Conservation (phyloP, 768 basidiomycete species). For the Pleurotus eryngii region DNA sequence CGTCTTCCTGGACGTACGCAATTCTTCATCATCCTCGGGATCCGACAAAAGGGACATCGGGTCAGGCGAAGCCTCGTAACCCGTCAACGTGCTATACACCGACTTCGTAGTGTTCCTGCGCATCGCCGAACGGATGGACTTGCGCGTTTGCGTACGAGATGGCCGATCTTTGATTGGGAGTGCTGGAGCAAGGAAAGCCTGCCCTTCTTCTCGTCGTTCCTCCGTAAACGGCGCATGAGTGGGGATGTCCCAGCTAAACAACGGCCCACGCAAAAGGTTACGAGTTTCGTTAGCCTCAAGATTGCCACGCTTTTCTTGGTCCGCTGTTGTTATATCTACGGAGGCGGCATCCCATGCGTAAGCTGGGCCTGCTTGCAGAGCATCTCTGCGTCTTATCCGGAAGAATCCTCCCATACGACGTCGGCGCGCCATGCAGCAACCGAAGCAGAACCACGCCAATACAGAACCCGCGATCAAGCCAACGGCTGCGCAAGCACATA, state of each 20-base stretch:
- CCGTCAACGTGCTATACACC: slow-evolving; percentile 13
- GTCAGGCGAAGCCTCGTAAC: slow-evolving; percentile 16
- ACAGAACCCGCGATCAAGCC: slow-evolving; percentile 28
- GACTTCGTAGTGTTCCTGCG: slow-evolving; percentile 6
- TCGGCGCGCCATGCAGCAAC: slow-evolving; percentile 22
- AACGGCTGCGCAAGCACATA: slow-evolving; percentile 28
- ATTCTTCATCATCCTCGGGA: slow-evolving; percentile 4
- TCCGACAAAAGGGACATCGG: slow-evolving; percentile 23
- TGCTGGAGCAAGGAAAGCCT: slow-evolving; percentile 21
- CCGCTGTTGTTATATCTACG: slow-evolving; percentile 6
- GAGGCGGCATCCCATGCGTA: slow-evolving; percentile 20
- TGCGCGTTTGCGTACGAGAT: neutral
- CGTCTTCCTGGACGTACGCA: slow-evolving; percentile 12
- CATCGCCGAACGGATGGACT: slow-evolving; percentile 10
- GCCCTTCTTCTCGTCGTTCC: slow-evolving; percentile 18
- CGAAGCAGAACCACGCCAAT: slow-evolving; percentile 32
- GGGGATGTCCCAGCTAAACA: slow-evolving; percentile 7
- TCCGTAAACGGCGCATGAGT: neutral
- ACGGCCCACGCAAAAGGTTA: slow-evolving; percentile 11
- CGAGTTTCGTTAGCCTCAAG: neutral
- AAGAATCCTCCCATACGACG: neutral
- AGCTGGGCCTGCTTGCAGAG: slow-evolving; percentile 17
- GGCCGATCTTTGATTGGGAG: neutral
- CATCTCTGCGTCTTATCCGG: neutral
- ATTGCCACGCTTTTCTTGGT: slow-evolving; percentile 1